Conservation (phyloP, 2,329 filamentous ascomycete genomes). For the Penicillium paneum region DNA sequence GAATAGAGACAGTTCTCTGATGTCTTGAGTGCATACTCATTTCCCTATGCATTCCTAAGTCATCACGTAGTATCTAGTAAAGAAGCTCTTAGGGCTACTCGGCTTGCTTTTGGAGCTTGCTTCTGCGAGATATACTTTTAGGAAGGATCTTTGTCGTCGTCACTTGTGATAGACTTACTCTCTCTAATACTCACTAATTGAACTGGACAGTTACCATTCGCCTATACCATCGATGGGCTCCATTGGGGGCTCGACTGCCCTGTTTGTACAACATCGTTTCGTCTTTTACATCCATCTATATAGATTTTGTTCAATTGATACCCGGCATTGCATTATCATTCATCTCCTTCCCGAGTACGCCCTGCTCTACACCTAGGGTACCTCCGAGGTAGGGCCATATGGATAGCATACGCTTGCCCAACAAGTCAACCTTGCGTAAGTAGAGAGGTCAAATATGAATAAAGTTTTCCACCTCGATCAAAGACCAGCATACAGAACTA, state of each 20-base stretch:
- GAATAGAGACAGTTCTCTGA: constrained; percentile 7
- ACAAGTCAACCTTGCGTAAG: constrained; percentile 1
- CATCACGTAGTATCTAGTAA: neutral
- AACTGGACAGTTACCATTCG: too few relatives aligned
- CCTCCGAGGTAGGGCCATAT: neutral
- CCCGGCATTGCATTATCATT: constrained; percentile 3
- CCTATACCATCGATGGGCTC: too few relatives aligned
- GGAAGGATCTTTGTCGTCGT: too few relatives aligned
- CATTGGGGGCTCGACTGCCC: neutral
- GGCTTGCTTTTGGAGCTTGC: too few relatives aligned
- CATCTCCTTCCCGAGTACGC: too few relatives aligned
- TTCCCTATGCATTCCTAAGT: neutral
- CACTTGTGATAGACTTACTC: too few relatives aligned
- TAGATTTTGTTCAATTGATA: constrained; percentile 10
- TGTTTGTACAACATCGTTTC: neutral
- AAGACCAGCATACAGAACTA: neutral
- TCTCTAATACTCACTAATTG: too few relatives aligned
- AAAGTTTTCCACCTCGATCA: neutral
- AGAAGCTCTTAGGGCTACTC: too few relatives aligned
- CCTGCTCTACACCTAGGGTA: neutral
- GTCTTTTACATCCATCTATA: constrained; percentile 1
- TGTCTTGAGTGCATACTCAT: neutral
- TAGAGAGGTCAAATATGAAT: neutral
- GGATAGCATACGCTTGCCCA: neutral
- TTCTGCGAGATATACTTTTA: too few relatives aligned